Evolutionary conservation across 2,329 filamentous ascomycete genomes (phyloP).

Genomic region (Pseudogymnoascus sp.): DNA sequence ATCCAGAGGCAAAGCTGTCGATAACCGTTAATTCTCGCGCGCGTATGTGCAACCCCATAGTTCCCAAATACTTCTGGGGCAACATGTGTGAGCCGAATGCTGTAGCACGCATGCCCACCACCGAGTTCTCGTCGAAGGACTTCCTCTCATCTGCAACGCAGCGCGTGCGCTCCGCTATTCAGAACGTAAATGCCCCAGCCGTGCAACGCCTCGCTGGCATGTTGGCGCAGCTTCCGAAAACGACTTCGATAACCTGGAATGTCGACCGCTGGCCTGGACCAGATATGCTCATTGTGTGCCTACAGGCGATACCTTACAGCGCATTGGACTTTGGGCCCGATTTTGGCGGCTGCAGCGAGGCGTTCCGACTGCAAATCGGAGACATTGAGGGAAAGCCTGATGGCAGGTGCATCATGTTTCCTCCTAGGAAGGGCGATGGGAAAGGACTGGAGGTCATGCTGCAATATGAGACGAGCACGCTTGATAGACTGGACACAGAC

Average conservation of each 20-base stretch:
- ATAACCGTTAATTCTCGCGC: not conserved
- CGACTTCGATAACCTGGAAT: constrained; percentile 6
- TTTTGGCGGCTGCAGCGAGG: not conserved
- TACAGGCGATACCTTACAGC: not conserved
- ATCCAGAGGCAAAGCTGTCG: constrained; percentile 6
- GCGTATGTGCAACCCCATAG: not conserved
- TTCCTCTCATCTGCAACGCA: not conserved
- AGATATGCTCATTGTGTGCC: constrained; percentile 8
- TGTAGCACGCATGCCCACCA: not conserved
- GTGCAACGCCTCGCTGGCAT: not conserved
- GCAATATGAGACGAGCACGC: not conserved
- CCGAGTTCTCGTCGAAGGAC: not conserved
- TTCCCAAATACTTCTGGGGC: not conserved
- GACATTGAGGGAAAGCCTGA: constrained; percentile 8
- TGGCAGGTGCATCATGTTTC: constrained; percentile 4
- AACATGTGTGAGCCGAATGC: constrained; percentile 8
- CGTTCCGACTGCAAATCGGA: constrained; percentile 1
- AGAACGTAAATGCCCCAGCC: not conserved
- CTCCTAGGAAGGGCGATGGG: not conserved
- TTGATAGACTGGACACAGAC: not conserved
- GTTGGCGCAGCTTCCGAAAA: not conserved
- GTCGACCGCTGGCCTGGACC: constrained; percentile 8
- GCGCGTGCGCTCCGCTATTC: not conserved
- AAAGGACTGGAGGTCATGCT: not conserved
- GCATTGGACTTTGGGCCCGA: not conserved